phyloP scores from a whole-genome alignment of 805 yeast species.

The Wickerhamomyces bisporus region DNA sequence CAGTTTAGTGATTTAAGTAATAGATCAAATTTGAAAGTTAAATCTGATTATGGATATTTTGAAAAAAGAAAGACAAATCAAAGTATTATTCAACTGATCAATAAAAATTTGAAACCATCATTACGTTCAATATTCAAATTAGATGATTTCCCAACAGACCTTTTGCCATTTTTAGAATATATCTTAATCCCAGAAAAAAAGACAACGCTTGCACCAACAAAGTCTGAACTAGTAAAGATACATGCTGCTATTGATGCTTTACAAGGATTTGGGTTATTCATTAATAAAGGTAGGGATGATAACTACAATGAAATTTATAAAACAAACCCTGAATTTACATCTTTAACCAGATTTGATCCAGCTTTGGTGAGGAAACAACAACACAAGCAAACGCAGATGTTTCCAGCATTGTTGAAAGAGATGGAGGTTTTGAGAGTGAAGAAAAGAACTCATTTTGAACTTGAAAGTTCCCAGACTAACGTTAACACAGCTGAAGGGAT shows the following conservation, averaged over 20 bases:
- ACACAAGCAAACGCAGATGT: conserved; percentile 17
- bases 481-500: conserved; percentile 16
- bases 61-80: conserved; percentile 15
- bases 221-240: conserved; percentile 20
- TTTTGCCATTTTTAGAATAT: conserved; percentile 31
- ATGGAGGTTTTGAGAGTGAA: conserved; percentile 26
- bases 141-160: conserved; percentile 21
- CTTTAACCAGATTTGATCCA: conserved; percentile 18
- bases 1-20: conserved; percentile 58
- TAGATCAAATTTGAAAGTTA: conserved; percentile 26
- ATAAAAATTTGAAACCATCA: conserved; percentile 8
- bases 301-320: conserved; percentile 22
- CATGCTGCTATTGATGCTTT: conserved; percentile 35
- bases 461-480: conserved; percentile 3
- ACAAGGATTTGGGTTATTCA: conserved; percentile 33
- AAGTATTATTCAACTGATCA: conserved; percentile 10
- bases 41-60: conserved; percentile 25
- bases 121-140: conserved; percentile 11
- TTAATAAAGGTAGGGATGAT: conserved; percentile 32
- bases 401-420: conserved; percentile 21
- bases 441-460: conserved; percentile 27
- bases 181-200: conserved; percentile 26
- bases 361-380: conserved; percentile 13
- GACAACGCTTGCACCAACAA: conserved; percentile 20
- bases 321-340: conserved; percentile 20